Evolutionary conservation across 257 asterid species (phyloP).

Genomic region (Paulownia fortunei): DNA sequence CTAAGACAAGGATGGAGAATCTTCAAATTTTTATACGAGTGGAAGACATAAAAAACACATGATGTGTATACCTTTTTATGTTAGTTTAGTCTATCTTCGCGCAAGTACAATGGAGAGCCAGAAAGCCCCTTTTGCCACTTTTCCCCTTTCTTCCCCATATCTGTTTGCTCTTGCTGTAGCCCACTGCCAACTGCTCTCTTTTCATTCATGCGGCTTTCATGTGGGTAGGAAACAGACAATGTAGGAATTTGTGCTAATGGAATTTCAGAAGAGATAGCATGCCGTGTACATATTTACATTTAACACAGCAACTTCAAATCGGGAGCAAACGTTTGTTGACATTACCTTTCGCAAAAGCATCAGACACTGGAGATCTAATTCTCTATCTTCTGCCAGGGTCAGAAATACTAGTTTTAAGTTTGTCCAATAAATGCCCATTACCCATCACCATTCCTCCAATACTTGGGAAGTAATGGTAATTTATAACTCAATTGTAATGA

Average conservation of each 20-base stretch:
- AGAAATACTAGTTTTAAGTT: background rate
- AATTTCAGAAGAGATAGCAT: background rate
- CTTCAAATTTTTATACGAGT: conserved; percentile 28
- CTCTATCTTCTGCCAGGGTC: background rate
- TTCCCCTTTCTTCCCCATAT: conserved; percentile 6
- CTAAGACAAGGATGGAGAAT: conserved; percentile 48
- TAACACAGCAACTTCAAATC: background rate
- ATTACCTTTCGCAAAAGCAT: background rate
- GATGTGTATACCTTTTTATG: conserved; percentile 40
- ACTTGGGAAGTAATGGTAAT: no score
- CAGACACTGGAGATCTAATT: background rate
- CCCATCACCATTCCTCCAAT: background rate
- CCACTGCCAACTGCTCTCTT: conserved; percentile 33
- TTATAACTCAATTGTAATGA: background rate
- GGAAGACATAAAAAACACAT: conserved; percentile 32
- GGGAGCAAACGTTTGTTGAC: background rate
- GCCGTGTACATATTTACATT: background rate
- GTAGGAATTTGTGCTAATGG: conserved; percentile 2
- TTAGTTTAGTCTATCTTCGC: conserved; percentile 23
- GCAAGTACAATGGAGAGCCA: conserved; percentile 31
- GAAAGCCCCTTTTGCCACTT: conserved; percentile 26
- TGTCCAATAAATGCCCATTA: background rate
- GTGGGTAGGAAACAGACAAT: conserved; percentile 26
- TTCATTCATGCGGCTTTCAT: conserved; percentile 24
- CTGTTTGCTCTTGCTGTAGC: conserved; percentile 15